Conservation (phyloP, 2,329 filamentous ascomycete species). For the Tolypocladium guangdongense region DNA sequence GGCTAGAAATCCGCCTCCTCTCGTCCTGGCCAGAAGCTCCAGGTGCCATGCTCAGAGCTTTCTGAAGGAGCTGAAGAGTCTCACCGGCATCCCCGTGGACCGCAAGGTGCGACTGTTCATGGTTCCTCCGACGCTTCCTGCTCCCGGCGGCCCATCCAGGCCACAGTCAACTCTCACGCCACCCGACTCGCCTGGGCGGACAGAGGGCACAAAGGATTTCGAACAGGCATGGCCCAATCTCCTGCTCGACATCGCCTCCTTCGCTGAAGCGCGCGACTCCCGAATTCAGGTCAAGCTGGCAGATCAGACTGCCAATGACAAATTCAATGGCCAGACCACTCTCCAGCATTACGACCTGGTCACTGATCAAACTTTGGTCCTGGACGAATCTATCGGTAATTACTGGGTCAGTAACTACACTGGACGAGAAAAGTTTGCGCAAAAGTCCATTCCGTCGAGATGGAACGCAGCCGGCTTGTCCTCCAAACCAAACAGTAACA, state of each 20-base stretch:
- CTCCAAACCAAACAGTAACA: conserved; percentile 39
- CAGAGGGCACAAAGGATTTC: conserved; percentile 11
- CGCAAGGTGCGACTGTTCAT: conserved; percentile 73
- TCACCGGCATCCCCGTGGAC: conserved; percentile 53
- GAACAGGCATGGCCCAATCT: conserved; percentile 29
- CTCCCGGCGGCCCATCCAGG: conserved; percentile 19
- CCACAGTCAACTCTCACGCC: conserved; percentile 26
- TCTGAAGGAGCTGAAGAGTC: conserved; percentile 59
- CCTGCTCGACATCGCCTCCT: conserved; percentile 40
- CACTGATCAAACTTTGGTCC: conserved; percentile 65
- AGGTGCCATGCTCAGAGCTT: conserved; percentile 64
- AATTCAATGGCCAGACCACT: conserved; percentile 65
- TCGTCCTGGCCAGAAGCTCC: conserved; percentile 59
- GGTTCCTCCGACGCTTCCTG: conserved; percentile 35
- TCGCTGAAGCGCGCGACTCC: conserved; percentile 27
- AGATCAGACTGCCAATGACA: conserved; percentile 62
- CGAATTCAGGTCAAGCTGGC: conserved; percentile 14
- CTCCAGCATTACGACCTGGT: conserved; percentile 57
- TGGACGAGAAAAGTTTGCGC: conserved; percentile 19
- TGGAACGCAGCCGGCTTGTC: conserved; percentile 13
- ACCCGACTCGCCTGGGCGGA: conserved; percentile 26
- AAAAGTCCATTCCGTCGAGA: conserved; percentile 25
- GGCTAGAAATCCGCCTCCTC: conserved; percentile 48
- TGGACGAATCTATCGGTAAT: conserved; percentile 66
- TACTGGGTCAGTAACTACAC: conserved; percentile 44